Conservation (phyloP, 352 stramenopile genomes). For the Globisporangium echinulatum region DNA sequence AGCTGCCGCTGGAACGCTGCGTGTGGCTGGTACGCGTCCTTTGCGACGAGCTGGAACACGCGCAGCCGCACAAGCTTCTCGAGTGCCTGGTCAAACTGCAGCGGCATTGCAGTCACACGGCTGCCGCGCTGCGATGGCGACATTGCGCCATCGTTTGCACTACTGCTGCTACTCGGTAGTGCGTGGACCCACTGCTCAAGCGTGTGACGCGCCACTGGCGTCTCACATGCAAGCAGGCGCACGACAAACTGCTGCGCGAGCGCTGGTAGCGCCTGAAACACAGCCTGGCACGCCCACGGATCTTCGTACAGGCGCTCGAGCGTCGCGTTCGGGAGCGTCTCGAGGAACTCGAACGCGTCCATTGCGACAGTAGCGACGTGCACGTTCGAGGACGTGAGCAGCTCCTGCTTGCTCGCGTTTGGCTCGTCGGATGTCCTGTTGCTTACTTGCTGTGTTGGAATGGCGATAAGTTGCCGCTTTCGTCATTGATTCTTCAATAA, state of each 20-base stretch:
- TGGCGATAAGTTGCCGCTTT: neutral
- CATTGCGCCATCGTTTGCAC: conserved; percentile 1
- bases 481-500: neutral
- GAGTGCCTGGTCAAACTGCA: conserved; percentile 44
- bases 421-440: neutral
- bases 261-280: conserved; percentile 81
- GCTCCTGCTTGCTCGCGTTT: neutral
- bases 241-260: conserved; percentile 89
- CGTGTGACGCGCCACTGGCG: conserved; percentile 32
- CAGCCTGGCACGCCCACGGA: conserved; percentile 84
- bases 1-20: conserved; percentile 58
- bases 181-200: conserved; percentile 70
- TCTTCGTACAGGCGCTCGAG: conserved; percentile 79
- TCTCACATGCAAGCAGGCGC: conserved; percentile 69
- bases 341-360: conserved; percentile 85
- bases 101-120: conserved; percentile 27
- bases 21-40: conserved; percentile 39
- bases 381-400: too few species aligned
- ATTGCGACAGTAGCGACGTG: conserved; percentile 17
- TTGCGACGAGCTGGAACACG: conserved; percentile 36
- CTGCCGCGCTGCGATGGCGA: conserved; percentile 2
- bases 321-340: conserved; percentile 68
- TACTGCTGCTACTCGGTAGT: conserved; percentile 7
- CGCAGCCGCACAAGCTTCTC: conserved; percentile 49
- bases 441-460: neutral